Evolutionary conservation across 83 land plant species (phyloP), one percentile per base, ranked within the genome.

Genomic region (Larix sibirica): DNA sequence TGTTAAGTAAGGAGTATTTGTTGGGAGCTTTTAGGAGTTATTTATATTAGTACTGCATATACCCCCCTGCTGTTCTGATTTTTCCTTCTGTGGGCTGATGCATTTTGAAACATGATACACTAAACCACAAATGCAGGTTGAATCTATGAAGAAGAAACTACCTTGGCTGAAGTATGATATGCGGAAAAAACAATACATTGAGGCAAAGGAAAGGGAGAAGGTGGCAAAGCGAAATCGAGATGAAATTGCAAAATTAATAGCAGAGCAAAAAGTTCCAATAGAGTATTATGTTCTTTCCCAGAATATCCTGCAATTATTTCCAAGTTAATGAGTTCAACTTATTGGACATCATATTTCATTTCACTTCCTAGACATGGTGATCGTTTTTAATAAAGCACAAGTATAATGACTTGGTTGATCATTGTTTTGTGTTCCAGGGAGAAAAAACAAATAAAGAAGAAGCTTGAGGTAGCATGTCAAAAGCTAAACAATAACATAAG

Each of bases 121-220:
- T 44, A 44, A 50, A 77, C 54, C 24, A 80, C 62, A 33, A 81
- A 16, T 85, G 24, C 80, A 97, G 99, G 99, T 84, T 63, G 92
- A 96, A 24, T 77, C 76, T 13, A 90, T 97, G 93, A 93, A 89
- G 77, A 97, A 96, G 87, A 97, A 96, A 82, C 73, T 96, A 20
- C 99, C 98, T 8, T 97, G 99, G 99, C 85, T 96, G 59, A 94
- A 83, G 79, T 97, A 94, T 91, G 98, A 97, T 79, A 71, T 88
- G 86, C 88, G 87, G 81, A 90, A 92, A 85, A 82, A 80, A 16
- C 86, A 83, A 66, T 93, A 85, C 64, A 36, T 82, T 75, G 87
- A 89, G 81, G 89, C 86, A 38, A 91, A 93, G 62, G 91, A 92
- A 73, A 80, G 59, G 74, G 95, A 90, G 82, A 89, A 83, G 8